These are phyloP conservation scores for Bimuria novae-zelandiae DNA, from an alignment of 2,329 filamentous ascomycete genomes.

Conservation along the genomic window DNA sequence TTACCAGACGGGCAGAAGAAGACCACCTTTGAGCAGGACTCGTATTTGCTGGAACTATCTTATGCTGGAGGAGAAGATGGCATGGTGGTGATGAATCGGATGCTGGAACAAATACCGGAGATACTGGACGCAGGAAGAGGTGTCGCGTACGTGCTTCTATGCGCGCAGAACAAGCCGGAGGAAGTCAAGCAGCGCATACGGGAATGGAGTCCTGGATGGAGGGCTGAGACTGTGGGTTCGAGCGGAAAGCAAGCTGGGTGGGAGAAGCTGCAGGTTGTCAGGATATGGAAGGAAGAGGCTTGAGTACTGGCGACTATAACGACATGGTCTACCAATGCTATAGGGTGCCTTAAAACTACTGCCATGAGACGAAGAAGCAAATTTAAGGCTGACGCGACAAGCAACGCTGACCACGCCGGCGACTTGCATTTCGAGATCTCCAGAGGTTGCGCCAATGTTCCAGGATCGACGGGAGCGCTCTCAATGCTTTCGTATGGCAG, in stretches of 20 bases:
- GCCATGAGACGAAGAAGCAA: too few relatives aligned
- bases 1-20: conserved; percentile 25
- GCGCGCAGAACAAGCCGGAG: conserved; percentile 85
- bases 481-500: too few relatives aligned
- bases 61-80: conserved; percentile 89
- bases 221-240: conserved; percentile 73
- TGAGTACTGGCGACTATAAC: too few relatives aligned
- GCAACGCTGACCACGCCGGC: too few relatives aligned
- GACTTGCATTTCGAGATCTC: too few relatives aligned
- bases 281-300: conserved; percentile 68
- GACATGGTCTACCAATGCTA: too few relatives aligned
- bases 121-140: conserved; percentile 68
- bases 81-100: conserved; percentile 87
- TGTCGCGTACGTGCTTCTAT: conserved; percentile 87
- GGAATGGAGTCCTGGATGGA: conserved; percentile 67
- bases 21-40: conserved; percentile 74
- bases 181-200: conserved; percentile 68
- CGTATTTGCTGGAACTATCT: conserved; percentile 79
- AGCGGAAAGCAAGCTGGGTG: conserved; percentile 90
- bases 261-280: conserved; percentile 89
- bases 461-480: too few relatives aligned
- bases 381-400: too few relatives aligned
- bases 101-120: conserved; percentile 71
- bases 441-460: too few relatives aligned
- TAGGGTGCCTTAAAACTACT: too few relatives aligned